A percentile compares a stretch with the other conserved stretches of the same genome.
Evolutionary conservation across 2,329 filamentous ascomycete genomes (phyloP).

Genomic region (Ascochyta pisi): DNA sequence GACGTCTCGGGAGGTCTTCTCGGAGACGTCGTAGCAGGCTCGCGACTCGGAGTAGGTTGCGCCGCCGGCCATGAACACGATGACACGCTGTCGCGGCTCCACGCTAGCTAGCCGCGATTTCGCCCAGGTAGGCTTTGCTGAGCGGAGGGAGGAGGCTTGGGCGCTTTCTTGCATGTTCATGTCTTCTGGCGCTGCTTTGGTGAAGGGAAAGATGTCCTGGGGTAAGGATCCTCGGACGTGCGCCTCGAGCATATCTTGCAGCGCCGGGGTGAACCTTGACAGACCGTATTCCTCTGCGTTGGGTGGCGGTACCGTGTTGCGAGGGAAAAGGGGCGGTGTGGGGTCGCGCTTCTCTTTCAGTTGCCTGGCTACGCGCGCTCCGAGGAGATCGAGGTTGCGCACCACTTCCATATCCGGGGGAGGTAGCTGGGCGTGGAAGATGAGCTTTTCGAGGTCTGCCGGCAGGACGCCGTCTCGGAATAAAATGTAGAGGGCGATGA

Average conservation of each 20-base stretch:
- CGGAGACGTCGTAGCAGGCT: slow-evolving; percentile 84
- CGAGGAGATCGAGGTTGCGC: slow-evolving; percentile 80
- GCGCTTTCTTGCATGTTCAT: slow-evolving; percentile 62
- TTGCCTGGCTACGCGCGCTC: slow-evolving; percentile 72
- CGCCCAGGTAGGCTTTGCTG: slow-evolving; percentile 95
- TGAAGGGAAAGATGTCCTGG: slow-evolving; percentile 55
- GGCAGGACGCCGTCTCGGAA: slow-evolving; percentile 84
- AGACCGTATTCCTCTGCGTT: slow-evolving; percentile 77
- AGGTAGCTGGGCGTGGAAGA: slow-evolving; percentile 82
- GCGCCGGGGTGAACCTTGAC: slow-evolving; percentile 81
- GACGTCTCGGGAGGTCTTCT: slow-evolving; percentile 77
- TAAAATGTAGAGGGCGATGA: slow-evolving; percentile 84
- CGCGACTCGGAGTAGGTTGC: slow-evolving; percentile 92
- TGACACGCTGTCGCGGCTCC: slow-evolving; percentile 87
- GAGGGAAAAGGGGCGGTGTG: slow-evolving; percentile 72
- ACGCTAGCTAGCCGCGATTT: slow-evolving; percentile 74
- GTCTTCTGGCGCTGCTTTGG: slow-evolving; percentile 65
- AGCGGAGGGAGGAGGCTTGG: slow-evolving; percentile 73
- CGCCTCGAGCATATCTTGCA: slow-evolving; percentile 87
- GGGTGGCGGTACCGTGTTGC: slow-evolving; percentile 62
- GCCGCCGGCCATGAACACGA: slow-evolving; percentile 94
- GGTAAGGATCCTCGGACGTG: slow-evolving; percentile 54
- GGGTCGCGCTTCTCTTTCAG: slow-evolving; percentile 79
- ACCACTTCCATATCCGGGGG: slow-evolving; percentile 75
- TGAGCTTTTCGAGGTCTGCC: slow-evolving; percentile 83